Evolutionary conservation across 805 yeast genomes (phyloP), one percentile per base, ranked within the genome.

Genomic region (Pichia phayaonensis): DNA sequence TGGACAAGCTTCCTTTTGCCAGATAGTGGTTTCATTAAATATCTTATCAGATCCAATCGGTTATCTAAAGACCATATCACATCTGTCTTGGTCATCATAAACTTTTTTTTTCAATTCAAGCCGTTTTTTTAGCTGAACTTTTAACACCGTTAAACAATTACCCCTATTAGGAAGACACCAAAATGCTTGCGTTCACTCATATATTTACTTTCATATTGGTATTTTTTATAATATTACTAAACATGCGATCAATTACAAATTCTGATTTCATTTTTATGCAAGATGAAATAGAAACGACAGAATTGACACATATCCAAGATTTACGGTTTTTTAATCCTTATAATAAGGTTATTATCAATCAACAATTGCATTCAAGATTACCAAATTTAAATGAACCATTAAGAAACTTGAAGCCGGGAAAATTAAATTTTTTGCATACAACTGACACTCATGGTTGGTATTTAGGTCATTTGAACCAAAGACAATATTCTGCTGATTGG

Each of bases 381-480:
- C 73, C 75, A 6, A 59, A 63, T 15, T 65, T 61, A 39, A 51
- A 67, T 42, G 74, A 73, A 13, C 56, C 61, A 7, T 61, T 77
- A 40, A 67, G 94, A 47, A 76, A 77, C n/a, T 60, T 90, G 29
- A 61, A 66, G 12, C 74, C 90, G 77, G 90, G 90, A 0, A 79
- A 83, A 50, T 51, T 94, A 44, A 92, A 94, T 68, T 87, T 94
- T 59, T 60, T 92, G 24, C 98, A 92, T 61, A 90, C 98, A 1
- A 94, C 99, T 0, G 99, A 94, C 61, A 92, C 97, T 2, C 99
- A 94, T 65, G 97, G 94, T 1, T 94, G 99, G 99, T 79, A 85
- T 55, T 82, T 92, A 6, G 97, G 97, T 0, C 99, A 92, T 69
- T 59, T 80, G 40, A 81, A 83, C 56, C 97, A 90, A 64, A 73